phyloP scores from a whole-genome alignment of 768 basidiomycete species.

The Tubosaeta sp. region DNA sequence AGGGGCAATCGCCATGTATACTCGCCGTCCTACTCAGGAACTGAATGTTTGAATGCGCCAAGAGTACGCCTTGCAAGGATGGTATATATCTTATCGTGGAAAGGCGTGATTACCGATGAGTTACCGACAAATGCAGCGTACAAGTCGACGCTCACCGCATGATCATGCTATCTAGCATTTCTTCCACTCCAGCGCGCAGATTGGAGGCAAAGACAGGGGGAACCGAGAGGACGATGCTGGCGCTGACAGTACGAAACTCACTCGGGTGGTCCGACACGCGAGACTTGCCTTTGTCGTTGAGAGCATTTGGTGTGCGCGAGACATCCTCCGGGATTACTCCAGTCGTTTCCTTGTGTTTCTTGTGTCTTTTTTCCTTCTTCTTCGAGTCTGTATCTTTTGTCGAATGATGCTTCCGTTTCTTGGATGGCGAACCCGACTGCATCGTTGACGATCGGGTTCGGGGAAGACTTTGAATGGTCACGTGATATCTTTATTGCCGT shows the following conservation, averaged over 20 bases:
- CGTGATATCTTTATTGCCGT: slow-evolving; percentile 7
- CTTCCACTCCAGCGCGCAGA: slow-evolving; percentile 71
- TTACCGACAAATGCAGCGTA: neutral
- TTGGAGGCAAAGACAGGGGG: slow-evolving; percentile 78
- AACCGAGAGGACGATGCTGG: slow-evolving; percentile 69
- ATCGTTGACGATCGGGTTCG: slow-evolving; percentile 8
- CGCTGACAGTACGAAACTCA: slow-evolving; percentile 60
- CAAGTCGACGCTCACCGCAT: slow-evolving; percentile 74
- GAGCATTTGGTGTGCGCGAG: slow-evolving; percentile 20
- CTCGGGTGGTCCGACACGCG: slow-evolving; percentile 28
- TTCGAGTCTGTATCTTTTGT: slow-evolving; percentile 23
- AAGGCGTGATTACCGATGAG: neutral
- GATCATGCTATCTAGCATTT: slow-evolving; percentile 90
- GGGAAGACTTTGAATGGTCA: slow-evolving; percentile 11
- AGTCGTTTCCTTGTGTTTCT: slow-evolving; percentile 12
- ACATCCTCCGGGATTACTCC: slow-evolving; percentile 6
- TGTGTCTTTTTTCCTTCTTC: slow-evolving; percentile 28
- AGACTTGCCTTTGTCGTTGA: slow-evolving; percentile 37
- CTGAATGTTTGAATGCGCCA: slow-evolving; percentile 75
- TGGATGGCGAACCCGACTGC: slow-evolving; percentile 19
- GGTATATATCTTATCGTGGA: slow-evolving; percentile 69
- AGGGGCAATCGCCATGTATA: slow-evolving; percentile 83
- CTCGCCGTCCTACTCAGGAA: slow-evolving; percentile 63
- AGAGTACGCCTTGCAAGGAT: slow-evolving; percentile 79
- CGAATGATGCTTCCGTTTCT: slow-evolving; percentile 50